These are phyloP conservation scores for Blastocystis hominis DNA, from an alignment of 352 stramenopile species.

Conservation along the genomic window DNA sequence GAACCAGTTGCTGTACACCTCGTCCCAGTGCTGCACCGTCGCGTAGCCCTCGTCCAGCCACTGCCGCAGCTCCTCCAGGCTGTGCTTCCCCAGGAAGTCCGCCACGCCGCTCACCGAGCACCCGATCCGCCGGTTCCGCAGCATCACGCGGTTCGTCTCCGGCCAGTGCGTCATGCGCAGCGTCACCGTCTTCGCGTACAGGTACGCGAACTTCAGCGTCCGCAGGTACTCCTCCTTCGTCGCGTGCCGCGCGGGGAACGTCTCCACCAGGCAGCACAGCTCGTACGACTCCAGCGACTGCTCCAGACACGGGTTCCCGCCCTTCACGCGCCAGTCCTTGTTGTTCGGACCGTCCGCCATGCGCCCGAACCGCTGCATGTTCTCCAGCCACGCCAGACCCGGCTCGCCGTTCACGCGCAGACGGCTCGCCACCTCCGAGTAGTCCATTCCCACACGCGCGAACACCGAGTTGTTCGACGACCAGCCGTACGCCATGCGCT, in stretches of 20 bases:
- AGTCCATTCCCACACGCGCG: constrained; percentile 80
- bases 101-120: constrained; percentile 82
- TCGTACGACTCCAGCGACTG: constrained; percentile 72
- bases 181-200: constrained; percentile 83
- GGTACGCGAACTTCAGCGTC: constrained; percentile 84
- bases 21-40: too few species aligned
- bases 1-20: constrained; percentile 69
- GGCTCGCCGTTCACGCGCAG: too few species aligned
- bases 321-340: constrained; percentile 70
- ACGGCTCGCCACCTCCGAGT: constrained; percentile 72
- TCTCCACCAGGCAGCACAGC: constrained; percentile 76
- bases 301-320: constrained; percentile 82
- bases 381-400: constrained; percentile 82
- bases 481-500: constrained; percentile 76
- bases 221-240: constrained; percentile 73
- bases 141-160: constrained; percentile 75
- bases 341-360: constrained; percentile 73
- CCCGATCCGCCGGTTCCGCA: too few species aligned
- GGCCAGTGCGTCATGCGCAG: constrained; percentile 79
- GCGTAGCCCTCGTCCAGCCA: too few species aligned
- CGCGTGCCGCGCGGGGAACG: too few species aligned
- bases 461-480: constrained; percentile 85
- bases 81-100: constrained; percentile 76
- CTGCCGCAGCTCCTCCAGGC: too few species aligned
- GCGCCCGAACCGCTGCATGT: constrained; percentile 82